phyloP scores from a whole-genome alignment of 148 eudicot genomes.

The Dianthus caryophyllus region DNA sequence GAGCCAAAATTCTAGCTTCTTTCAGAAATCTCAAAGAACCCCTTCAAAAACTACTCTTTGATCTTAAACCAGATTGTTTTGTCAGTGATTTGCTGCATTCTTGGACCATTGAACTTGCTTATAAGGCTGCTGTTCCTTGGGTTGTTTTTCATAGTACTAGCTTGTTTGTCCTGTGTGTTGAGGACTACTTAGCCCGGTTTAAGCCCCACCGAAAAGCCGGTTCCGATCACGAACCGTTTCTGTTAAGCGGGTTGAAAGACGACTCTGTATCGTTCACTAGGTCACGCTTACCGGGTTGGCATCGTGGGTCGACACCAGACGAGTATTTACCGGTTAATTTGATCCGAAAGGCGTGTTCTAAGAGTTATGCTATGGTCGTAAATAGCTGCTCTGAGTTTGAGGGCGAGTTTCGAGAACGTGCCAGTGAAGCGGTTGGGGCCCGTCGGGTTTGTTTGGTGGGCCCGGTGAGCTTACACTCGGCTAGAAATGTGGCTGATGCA shows the following conservation, averaged over 20 bases:
- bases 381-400: background rate
- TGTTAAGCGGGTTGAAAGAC: background rate
- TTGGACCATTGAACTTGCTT: slow-evolving; percentile 6
- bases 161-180: background rate
- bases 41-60: background rate
- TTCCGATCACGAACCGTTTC: background rate
- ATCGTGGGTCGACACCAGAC: background rate
- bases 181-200: background rate
- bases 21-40: background rate
- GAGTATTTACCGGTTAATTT: background rate
- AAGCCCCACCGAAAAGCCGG: background rate
- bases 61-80: background rate
- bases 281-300: background rate
- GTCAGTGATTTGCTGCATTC: slow-evolving; percentile 3
- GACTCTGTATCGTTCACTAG: background rate
- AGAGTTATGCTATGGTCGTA: background rate
- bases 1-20: background rate
- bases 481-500: background rate
- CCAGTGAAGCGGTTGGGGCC: background rate
- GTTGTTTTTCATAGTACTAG: background rate
- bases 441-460: slow-evolving; percentile 5
- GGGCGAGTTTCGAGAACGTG: background rate
- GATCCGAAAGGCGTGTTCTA: background rate
- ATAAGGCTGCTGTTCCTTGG: background rate
- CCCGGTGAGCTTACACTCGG: background rate